Evolutionary conservation across 2,329 filamentous ascomycete species (phyloP).

Genomic region (Trichoderma aggressivum): DNA sequence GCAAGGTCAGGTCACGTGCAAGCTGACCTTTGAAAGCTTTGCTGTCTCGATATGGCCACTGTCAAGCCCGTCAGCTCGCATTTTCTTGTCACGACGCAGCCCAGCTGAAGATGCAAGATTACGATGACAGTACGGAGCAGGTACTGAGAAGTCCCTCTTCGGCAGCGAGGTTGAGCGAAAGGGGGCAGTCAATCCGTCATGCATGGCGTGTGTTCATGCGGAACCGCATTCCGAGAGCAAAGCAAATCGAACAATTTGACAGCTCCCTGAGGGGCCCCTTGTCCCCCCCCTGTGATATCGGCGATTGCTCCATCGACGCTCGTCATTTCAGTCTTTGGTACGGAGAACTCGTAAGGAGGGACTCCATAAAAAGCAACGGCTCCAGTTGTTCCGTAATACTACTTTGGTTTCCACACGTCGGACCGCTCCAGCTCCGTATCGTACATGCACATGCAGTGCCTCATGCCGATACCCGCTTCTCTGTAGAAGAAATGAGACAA

Average conservation of each 20-base stretch:
- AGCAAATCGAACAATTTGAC: not conserved
- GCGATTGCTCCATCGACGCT: not conserved
- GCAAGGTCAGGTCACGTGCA: conserved; percentile 1
- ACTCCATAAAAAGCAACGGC: not conserved
- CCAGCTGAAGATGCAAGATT: not conserved
- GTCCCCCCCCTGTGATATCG: not conserved
- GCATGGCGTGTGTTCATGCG: not conserved
- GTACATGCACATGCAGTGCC: not conserved
- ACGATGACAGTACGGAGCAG: not conserved
- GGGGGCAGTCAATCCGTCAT: not conserved
- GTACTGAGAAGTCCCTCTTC: not conserved
- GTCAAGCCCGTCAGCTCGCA: not conserved
- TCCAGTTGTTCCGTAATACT: not conserved
- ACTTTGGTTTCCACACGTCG: not conserved
- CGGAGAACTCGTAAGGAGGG: not conserved
- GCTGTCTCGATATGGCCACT: not conserved
- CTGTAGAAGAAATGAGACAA: conserved; percentile 12
- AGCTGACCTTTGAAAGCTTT: not conserved
- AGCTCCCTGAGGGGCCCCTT: not conserved
- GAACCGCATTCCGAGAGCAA: not conserved
- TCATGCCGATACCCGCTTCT: not conserved
- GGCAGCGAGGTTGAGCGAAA: not conserved
- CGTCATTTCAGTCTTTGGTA: not conserved
- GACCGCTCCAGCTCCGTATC: conserved; percentile 1
- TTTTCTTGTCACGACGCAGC: not conserved